phyloP scores from a whole-genome alignment of 1,284 basidiomycete species.

The Psilocybe mexicana region DNA sequence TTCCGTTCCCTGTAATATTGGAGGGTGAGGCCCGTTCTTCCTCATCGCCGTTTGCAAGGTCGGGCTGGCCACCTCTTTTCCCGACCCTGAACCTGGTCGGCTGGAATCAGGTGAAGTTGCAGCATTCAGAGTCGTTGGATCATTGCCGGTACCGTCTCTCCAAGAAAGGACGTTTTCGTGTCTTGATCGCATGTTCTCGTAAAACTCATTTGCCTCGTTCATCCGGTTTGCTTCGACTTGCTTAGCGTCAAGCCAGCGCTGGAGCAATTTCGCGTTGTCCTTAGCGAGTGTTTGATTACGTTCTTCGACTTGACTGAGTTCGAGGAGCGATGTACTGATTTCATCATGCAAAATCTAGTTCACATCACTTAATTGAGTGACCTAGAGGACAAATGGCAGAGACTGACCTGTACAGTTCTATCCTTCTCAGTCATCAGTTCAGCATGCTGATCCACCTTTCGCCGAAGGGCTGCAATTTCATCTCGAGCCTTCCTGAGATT shows the following conservation, averaged over 20 bases:
- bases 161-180: conserved; percentile 58
- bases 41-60: conserved; percentile 48
- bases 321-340: conserved; percentile 86
- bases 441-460: conserved; percentile 82
- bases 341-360: conserved; percentile 90
- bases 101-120: conserved; percentile 12
- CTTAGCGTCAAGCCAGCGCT: conserved; percentile 95
- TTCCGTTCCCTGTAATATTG: conserved; percentile 63
- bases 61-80: conserved; percentile 67
- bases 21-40: conserved; percentile 76
- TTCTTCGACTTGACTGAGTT: conserved; percentile 86
- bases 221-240: conserved; percentile 92
- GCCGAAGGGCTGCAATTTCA: conserved; percentile 68
- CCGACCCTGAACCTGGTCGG: conserved; percentile 43
- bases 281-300: conserved; percentile 83
- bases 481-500: conserved; percentile 70
- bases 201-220: conserved; percentile 89
- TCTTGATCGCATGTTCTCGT: conserved; percentile 76
- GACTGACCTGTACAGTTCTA: conserved; percentile 78
- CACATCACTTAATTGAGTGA: conserved; percentile 1
- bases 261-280: conserved; percentile 93
- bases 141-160: conserved; percentile 47
- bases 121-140: conserved; percentile 13
- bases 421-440: conserved; percentile 89
- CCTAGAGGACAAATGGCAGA: not conserved